A percentile compares a stretch with the other conserved stretches of the same genome.
phyloP scores from a whole-genome alignment of 1,139 yeast genomes.

The Pichia sp. region DNA sequence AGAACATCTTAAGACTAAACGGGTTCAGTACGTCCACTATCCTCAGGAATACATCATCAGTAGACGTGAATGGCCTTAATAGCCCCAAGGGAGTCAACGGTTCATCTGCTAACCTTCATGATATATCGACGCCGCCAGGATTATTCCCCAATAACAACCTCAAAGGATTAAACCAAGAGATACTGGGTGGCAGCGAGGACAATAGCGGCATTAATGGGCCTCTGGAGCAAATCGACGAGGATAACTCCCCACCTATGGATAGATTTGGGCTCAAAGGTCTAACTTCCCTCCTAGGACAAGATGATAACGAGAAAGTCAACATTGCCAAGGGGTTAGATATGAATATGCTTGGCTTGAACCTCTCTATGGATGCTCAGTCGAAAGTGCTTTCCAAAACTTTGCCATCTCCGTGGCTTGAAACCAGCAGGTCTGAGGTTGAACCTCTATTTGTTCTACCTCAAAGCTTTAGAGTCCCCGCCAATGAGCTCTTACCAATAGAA shows the following conservation, averaged over 20 bases:
- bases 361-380: constrained; percentile 32
- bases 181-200: no score
- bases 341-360: constrained; percentile 64
- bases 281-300: constrained; percentile 60
- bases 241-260: constrained; percentile 30
- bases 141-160: no score
- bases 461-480: constrained; percentile 41
- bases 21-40: constrained; percentile 11
- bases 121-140: no score
- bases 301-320: constrained; percentile 55
- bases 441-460: constrained; percentile 64
- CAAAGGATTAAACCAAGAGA: no score
- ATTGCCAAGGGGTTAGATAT: constrained; percentile 84
- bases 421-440: constrained; percentile 85
- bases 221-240: constrained; percentile 7
- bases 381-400: constrained; percentile 59
- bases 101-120: no score
- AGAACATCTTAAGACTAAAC: constrained; percentile 15
- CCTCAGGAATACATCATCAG: constrained; percentile 3
- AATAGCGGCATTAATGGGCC: no score
- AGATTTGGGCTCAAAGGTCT: constrained; percentile 75
- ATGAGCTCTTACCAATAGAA: constrained; percentile 43
- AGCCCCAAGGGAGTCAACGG: no score
- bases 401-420: constrained; percentile 93
- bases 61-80: no score